These are phyloP conservation scores for Botrytis deweyae DNA, from an alignment of 2,329 filamentous ascomycete genomes.

Conservation along the genomic window DNA sequence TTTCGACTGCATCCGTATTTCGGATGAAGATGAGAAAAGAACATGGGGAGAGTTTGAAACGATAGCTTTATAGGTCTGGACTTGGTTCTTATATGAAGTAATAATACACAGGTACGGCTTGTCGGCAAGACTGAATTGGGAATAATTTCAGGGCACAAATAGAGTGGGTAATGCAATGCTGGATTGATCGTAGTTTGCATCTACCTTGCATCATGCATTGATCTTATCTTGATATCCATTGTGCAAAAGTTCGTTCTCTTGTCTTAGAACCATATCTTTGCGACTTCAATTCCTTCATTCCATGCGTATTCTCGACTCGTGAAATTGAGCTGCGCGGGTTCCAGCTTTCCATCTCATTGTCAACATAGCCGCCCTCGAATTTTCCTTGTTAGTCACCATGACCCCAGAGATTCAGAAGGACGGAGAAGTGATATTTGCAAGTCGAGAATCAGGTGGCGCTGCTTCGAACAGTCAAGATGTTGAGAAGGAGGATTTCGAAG, in stretches of 20 bases:
- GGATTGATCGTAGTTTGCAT: background rate
- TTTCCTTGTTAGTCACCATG: background rate
- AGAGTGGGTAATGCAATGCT: background rate
- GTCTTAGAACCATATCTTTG: background rate
- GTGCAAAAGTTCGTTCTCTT: background rate
- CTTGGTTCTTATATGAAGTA: background rate
- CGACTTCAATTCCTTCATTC: background rate
- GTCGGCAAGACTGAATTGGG: background rate
- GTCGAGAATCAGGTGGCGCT: background rate
- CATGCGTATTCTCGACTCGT: background rate
- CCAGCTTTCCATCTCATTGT: background rate
- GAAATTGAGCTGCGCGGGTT: background rate
- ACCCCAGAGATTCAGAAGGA: background rate
- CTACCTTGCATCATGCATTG: background rate
- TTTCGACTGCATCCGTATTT: background rate
- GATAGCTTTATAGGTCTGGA: background rate
- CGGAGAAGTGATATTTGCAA: conserved; percentile 3
- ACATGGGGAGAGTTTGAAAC: background rate
- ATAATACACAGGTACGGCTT: background rate
- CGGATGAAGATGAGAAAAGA: background rate
- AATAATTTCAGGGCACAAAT: background rate
- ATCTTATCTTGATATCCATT: background rate
- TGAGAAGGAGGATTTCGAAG: conserved; percentile 19
- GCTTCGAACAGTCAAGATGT: conserved; percentile 24
- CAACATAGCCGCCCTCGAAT: background rate